Base-by-base conservation (phyloP, 192 early-diverging fungal species). In the Coemansia asiatica region DNA sequence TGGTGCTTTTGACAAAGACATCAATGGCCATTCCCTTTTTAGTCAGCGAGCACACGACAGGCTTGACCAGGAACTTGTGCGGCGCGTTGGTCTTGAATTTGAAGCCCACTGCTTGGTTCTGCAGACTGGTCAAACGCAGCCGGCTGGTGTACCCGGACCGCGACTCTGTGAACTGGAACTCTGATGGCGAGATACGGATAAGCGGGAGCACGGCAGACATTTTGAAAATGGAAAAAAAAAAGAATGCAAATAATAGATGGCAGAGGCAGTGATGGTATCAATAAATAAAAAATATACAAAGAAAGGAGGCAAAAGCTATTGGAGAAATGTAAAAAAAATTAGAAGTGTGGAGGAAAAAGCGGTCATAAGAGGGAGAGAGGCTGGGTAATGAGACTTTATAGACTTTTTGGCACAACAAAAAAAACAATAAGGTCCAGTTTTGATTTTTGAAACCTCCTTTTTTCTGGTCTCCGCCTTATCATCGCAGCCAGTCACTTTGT, bases 61-160 rank as follows among this genome's bases (percentile, higher is more conserved):
- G 83, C 48, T 84, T 84, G 26, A 87, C 85, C 22, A 81, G 75
- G 36, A 85, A 87, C 71, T 84, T 77, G 44, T 83, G 76, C 40
- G 85, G 85, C 2, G 85, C 79, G 33, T 87, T 87, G 63, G 85
- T 87, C 64, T 87, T 87, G 67, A 87, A 73, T 59, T 87, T 87
- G 67, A 82, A 87, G 40, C 76, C 85, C 15, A 87, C 83, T 1
- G 78, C 66, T 47, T 73, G 71, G 29, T 69, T 22, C 53, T 72
- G 76, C 58, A 82, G 58, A 16, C 64, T 82, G 31, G 83, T 87
- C 38, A 76, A 51, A 15, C 84, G 76, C 53, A 83, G 61, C 0
- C 75, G 72, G 61, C 81, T 78, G 36, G 72, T 73, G 64, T 83
- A 83, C 22, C 81, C 81, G 48, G 72, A 56, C 38, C 65, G 60